Percentiles rank a stretch among this genome's conserved stretches.
phyloP scores from a whole-genome alignment of 2,329 filamentous ascomycete species.

The Pseudonectria foliicola region DNA sequence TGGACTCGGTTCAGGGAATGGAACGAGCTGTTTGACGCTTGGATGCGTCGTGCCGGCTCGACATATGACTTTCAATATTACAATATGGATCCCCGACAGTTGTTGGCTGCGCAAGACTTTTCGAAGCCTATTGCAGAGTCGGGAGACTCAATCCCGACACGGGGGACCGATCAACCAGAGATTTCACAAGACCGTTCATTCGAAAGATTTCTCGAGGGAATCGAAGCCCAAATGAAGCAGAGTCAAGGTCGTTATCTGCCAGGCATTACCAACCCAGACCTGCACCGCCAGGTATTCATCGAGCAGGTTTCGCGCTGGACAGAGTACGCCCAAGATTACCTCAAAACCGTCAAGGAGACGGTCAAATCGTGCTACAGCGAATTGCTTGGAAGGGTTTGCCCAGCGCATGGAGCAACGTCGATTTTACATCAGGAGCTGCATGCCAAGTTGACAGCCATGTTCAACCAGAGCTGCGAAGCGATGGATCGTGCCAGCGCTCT shows the following conservation, averaged over 20 bases:
- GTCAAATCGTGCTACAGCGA: constrained; percentile 10
- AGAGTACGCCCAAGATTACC: constrained; percentile 17
- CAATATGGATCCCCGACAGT: constrained; percentile 8
- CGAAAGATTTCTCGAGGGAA: constrained; percentile 8
- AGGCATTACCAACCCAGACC: constrained; percentile 25
- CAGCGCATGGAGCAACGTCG: constrained; percentile 1
- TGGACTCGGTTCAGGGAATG: constrained; percentile 14
- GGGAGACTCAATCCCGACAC: no score
- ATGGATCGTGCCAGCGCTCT: no score
- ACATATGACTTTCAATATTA: constrained; percentile 20
- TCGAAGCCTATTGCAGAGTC: no score
- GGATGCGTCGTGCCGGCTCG: constrained; percentile 22
- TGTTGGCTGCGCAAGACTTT: not conserved
- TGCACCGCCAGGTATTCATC: constrained; percentile 23
- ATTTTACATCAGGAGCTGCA: constrained; percentile 13
- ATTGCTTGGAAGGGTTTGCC: constrained; percentile 13
- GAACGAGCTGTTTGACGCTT: constrained; percentile 18
- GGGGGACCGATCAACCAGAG: no score
- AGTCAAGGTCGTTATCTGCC: constrained; percentile 26
- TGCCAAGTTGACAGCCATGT: no score
- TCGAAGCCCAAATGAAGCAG: constrained; percentile 17
- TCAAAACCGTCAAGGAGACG: constrained; percentile 11
- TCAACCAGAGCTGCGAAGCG: no score
- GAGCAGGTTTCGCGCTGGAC: constrained; percentile 28
- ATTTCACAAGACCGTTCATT: no score